Evolutionary conservation across 441 rosid genomes (phyloP).

Genomic region (Corymbia citriodora): DNA sequence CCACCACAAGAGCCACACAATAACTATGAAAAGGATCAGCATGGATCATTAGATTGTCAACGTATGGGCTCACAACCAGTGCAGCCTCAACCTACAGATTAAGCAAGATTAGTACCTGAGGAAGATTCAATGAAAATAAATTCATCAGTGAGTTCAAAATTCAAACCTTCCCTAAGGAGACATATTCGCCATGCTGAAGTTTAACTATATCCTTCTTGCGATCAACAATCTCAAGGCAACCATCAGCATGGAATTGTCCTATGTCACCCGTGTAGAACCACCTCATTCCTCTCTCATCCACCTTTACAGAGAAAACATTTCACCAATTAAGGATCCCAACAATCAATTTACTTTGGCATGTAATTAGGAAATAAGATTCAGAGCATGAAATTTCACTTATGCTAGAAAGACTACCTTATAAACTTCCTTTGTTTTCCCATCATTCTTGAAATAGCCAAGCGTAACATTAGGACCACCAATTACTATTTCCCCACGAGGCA

Average conservation of each 20-base stretch:
- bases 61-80: conserved; percentile 54
- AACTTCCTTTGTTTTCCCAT: conserved; percentile 75
- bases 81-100: conserved; percentile 81
- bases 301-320: conserved; percentile 38
- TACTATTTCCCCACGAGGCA: conserved; percentile 96
- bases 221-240: conserved; percentile 97
- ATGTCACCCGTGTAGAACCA: conserved; percentile 98
- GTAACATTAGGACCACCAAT: conserved; percentile 95
- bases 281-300: conserved; percentile 84
- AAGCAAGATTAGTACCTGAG: conserved; percentile 6
- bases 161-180: conserved; percentile 88
- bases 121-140: neutral
- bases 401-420: conserved; percentile 52
- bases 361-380: neutral
- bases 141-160: neutral
- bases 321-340: neutral
- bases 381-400: neutral
- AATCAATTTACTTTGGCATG: neutral
- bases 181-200: conserved; percentile 97
- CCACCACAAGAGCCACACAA: conserved; percentile 89
- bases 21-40: conserved; percentile 86
- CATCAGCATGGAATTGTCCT: conserved; percentile 87
- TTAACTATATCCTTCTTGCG: conserved; percentile 95
- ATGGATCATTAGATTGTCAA: conserved; percentile 86
- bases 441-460: conserved; percentile 86